A percentile compares a stretch with the other conserved stretches of the same genome.
These are phyloP conservation scores for Tetracentron sinense DNA, from an alignment of 164 flowering plant genomes.

Conservation along the genomic window DNA sequence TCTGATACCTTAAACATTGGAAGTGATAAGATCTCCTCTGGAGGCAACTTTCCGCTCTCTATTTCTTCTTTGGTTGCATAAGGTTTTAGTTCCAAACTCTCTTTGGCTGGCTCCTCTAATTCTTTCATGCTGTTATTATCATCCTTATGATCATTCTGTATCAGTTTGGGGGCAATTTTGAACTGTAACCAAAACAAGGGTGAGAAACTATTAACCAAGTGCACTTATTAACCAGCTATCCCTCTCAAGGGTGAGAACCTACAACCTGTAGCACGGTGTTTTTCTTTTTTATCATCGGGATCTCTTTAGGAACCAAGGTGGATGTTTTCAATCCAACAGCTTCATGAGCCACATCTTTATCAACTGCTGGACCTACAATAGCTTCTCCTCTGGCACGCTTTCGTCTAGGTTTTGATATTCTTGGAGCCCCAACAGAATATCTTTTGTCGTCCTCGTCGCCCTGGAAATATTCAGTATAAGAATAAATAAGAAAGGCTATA, in stretches of 20 bases:
- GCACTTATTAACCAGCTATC: not conserved
- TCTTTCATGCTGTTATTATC: constrained; percentile 28
- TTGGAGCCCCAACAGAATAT: constrained; percentile 13
- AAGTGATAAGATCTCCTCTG: constrained; percentile 89
- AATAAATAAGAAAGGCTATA: not conserved
- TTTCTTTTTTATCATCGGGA: constrained; percentile 82
- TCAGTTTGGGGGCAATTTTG: constrained; percentile 60
- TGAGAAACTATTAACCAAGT: constrained; percentile 4
- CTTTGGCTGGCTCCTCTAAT: constrained; percentile 30
- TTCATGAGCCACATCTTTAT: constrained; percentile 87
- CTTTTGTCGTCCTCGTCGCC: constrained; percentile 32
- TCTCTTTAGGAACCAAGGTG: constrained; percentile 79
- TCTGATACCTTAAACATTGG: constrained; percentile 89
- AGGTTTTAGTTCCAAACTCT: constrained; percentile 26
- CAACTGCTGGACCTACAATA: constrained; percentile 88
- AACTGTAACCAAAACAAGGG: constrained; percentile 44
- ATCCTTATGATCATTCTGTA: constrained; percentile 36
- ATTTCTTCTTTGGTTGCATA: constrained; percentile 69
- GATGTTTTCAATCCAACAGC: constrained; percentile 83
- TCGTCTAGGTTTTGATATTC: constrained; percentile 16
- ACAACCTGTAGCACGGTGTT: constrained; percentile 75
- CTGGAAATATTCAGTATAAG: constrained; percentile 17
- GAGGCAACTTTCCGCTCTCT: constrained; percentile 75
- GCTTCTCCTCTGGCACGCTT: constrained; percentile 63
- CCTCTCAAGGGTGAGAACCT: not conserved